phyloP scores from a whole-genome alignment of 805 yeast species.

The Hermanozyma aechmeae region DNA sequence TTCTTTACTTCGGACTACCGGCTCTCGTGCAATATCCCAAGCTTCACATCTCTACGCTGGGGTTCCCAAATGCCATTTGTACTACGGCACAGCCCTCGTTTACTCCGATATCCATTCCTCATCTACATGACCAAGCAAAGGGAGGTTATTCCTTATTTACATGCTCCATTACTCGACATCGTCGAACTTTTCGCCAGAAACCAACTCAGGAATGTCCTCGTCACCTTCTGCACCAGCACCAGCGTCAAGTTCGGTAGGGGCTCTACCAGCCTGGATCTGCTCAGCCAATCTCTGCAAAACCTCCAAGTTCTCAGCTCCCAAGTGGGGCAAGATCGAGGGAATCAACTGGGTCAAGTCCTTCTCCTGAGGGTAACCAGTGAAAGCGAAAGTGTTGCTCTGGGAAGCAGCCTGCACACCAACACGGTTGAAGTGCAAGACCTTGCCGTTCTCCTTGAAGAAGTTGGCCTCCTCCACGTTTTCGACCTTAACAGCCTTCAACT shows the following conservation, averaged over 20 bases:
- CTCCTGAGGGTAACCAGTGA: constrained; percentile 92
- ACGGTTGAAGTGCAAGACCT: constrained; percentile 90
- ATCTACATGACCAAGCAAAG: no score
- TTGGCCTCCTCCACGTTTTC: constrained; percentile 94
- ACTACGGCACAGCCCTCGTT: no score
- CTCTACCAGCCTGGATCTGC: constrained; percentile 63
- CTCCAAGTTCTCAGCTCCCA: constrained; percentile 91
- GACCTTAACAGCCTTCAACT: constrained; percentile 81
- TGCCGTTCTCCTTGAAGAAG: constrained; percentile 95
- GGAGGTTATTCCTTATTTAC: no score
- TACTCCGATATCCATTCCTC: no score
- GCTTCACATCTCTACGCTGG: no score
- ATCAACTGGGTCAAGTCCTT: constrained; percentile 86
- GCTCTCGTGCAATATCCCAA: no score
- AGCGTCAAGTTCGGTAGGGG: constrained; percentile 37
- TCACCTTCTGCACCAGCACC: constrained; percentile 34
- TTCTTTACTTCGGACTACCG: no score
- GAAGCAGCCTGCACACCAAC: constrained; percentile 94
- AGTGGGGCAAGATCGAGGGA: constrained; percentile 90
- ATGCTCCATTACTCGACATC: constrained; percentile 45
- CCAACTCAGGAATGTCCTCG: constrained; percentile 69
- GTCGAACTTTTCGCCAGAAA: constrained; percentile 84
- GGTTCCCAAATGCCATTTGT: no score
- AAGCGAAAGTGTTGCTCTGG: constrained; percentile 83
- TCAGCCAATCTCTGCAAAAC: constrained; percentile 84